Evolutionary conservation across 202 grass and related monocot species (phyloP).

Genomic region (Tripidium arundinaceum): DNA sequence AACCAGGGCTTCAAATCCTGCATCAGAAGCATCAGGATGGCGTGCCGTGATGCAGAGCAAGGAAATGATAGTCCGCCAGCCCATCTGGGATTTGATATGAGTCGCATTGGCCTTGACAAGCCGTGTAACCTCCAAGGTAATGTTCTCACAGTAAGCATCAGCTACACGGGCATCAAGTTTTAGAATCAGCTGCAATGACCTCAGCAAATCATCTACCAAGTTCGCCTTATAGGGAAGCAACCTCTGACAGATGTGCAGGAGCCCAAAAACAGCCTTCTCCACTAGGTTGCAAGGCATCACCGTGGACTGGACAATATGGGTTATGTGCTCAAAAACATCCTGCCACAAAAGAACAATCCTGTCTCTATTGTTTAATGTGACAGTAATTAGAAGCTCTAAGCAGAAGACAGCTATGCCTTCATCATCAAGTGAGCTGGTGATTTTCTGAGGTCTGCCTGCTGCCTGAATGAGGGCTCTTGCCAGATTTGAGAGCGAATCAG

Average conservation of each 20-base stretch:
- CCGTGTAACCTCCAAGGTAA: no score
- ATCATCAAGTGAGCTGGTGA: constrained; percentile 67
- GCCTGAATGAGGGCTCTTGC: constrained; percentile 70
- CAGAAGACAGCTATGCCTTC: constrained; percentile 85
- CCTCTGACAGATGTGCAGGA: constrained; percentile 90
- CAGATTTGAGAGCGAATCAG: constrained; percentile 75
- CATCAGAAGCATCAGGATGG: no score
- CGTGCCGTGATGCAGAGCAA: no score
- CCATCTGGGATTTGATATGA: no score
- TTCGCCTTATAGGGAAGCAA: constrained; percentile 96
- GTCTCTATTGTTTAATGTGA: constrained; percentile 97
- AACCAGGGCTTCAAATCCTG: no score
- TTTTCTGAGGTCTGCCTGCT: constrained; percentile 86
- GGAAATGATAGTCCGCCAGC: no score
- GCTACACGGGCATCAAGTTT: no score
- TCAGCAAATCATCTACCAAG: constrained; percentile 86
- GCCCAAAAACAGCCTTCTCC: constrained; percentile 96
- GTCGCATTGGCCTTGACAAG: no score
- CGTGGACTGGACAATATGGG: constrained; percentile 86
- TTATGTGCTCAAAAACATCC: constrained; percentile 91
- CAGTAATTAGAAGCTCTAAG: constrained; percentile 85
- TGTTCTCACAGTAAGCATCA: no score
- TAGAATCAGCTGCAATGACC: no score
- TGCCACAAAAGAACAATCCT: constrained; percentile 94
- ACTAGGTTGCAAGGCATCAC: constrained; percentile 95